phyloP scores from a whole-genome alignment of 2,329 filamentous ascomycete genomes.

The Hortaea sp. region DNA sequence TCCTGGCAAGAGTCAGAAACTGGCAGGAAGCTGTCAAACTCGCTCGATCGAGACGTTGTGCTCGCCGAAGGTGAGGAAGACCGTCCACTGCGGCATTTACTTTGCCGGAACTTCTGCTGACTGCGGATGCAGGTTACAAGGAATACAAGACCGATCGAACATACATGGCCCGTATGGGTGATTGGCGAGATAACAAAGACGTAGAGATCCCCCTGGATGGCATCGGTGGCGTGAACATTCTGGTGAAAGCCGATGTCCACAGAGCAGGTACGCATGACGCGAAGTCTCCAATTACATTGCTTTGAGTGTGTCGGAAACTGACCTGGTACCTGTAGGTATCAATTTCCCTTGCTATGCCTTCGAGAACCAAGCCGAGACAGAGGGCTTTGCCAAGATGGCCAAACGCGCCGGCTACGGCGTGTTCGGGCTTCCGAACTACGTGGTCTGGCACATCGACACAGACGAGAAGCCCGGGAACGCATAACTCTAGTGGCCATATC shows the following conservation, averaged over 20 bases:
- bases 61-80: conserved; percentile 65
- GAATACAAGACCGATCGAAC: conserved; percentile 83
- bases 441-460: conserved; percentile 98
- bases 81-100: background rate
- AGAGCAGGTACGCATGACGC: conserved; percentile 58
- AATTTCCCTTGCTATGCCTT: conserved; percentile 97
- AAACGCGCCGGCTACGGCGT: conserved; percentile 91
- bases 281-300: background rate
- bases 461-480: conserved; percentile 83
- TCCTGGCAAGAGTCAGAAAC: conserved; percentile 95
- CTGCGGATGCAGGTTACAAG: conserved; percentile 59
- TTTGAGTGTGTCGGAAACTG: conserved; percentile 11
- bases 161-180: conserved; percentile 84
- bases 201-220: conserved; percentile 88
- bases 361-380: conserved; percentile 97
- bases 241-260: conserved; percentile 97
- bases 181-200: conserved; percentile 86
- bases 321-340: conserved; percentile 54
- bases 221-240: conserved; percentile 91
- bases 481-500: conserved; percentile 5
- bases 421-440: conserved; percentile 86
- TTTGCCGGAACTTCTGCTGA: background rate
- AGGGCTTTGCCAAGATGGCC: conserved; percentile 98
- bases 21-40: conserved; percentile 61
- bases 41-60: conserved; percentile 67